A percentile compares a stretch with the other conserved stretches of the same genome.
Conservation (phyloP, 2,329 filamentous ascomycete species). For the Epichloe sp. region DNA sequence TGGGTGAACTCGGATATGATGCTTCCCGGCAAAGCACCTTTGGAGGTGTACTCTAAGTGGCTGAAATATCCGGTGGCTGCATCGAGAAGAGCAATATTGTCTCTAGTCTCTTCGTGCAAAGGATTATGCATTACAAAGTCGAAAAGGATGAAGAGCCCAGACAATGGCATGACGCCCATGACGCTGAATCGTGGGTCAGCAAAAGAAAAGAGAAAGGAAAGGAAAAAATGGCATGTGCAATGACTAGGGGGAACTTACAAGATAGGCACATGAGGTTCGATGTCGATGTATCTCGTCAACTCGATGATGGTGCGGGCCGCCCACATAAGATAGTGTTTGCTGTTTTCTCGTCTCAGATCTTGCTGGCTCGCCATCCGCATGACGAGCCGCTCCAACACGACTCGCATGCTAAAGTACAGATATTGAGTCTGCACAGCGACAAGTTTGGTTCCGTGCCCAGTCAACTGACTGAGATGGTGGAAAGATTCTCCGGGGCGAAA, state of each 20-base stretch:
- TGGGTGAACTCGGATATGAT: constrained; percentile 4
- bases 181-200: constrained; percentile 6
- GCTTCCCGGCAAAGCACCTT: constrained; percentile 7
- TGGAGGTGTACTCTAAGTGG: constrained; percentile 5
- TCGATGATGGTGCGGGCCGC: constrained; percentile 20
- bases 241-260: constrained; percentile 14
- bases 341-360: constrained; percentile 7
- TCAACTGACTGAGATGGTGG: constrained; percentile 7
- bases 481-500: constrained; percentile 16
- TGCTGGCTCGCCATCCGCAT: constrained; percentile 14
- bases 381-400: constrained; percentile 18
- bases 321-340: constrained; percentile 16
- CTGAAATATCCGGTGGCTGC: constrained; percentile 9
- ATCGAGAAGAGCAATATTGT: constrained; percentile 9
- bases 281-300: constrained; percentile 20
- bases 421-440: constrained; percentile 16
- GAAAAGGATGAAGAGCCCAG: constrained; percentile 12
- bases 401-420: constrained; percentile 17
- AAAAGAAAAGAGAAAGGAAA: not conserved
- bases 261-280: constrained; percentile 18
- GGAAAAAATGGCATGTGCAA: no score
- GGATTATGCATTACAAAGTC: constrained; percentile 13
- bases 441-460: constrained; percentile 7
- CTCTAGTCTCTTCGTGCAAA: constrained; percentile 7
- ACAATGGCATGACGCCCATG: constrained; percentile 8